phyloP scores from a whole-genome alignment of 768 basidiomycete genomes.

The Podaxis pistillaris region DNA sequence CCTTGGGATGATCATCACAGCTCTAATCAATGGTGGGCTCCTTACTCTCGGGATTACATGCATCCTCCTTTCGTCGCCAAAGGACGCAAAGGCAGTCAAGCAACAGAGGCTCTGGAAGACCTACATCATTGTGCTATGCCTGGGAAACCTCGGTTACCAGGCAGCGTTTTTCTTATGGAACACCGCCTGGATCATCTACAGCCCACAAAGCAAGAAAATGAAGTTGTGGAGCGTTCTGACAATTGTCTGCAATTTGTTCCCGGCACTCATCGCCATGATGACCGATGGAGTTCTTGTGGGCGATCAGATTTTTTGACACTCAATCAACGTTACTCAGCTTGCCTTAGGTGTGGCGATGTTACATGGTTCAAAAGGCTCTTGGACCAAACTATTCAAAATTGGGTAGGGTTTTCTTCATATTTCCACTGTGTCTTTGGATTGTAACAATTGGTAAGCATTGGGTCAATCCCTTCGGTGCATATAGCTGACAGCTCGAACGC shows the following conservation, averaged over 20 bases:
- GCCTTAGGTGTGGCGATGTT: not conserved
- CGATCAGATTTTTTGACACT: not conserved
- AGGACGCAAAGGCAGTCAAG: not conserved
- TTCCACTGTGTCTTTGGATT: not conserved
- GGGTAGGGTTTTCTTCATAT: not conserved
- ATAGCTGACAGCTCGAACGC: not conserved
- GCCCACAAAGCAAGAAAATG: not conserved
- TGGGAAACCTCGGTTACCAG: not conserved
- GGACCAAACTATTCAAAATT: not conserved
- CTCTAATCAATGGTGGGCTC: not conserved
- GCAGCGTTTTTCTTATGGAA: not conserved
- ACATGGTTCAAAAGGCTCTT: not conserved
- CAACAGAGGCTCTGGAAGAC: not conserved
- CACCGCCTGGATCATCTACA: not conserved
- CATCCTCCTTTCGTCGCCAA: not conserved
- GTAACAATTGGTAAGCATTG: not conserved
- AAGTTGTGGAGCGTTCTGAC: not conserved
- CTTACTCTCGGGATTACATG: not conserved
- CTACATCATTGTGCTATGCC: not conserved
- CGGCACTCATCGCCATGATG: not conserved
- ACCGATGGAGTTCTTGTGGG: not conserved
- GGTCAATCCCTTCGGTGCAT: too few species aligned
- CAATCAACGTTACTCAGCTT: not conserved
- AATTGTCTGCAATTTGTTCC: not conserved
- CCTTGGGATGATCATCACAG: not conserved